These are phyloP conservation scores for Talaromyces stipitatus DNA, from an alignment of 495 filamentous ascomycete species.

Conservation along the genomic window DNA sequence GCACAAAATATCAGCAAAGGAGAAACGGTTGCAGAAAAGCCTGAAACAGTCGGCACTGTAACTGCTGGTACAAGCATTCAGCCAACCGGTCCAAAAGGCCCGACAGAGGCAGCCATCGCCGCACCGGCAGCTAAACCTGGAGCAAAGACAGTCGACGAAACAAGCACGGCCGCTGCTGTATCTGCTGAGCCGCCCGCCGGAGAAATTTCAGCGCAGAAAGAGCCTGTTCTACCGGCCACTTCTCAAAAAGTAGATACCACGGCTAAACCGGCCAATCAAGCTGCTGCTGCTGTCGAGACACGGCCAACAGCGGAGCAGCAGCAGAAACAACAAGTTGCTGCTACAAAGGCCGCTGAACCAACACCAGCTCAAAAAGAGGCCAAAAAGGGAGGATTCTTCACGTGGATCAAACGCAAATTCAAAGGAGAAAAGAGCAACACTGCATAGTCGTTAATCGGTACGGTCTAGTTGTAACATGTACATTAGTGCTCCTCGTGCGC, in stretches of 20 bases:
- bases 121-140: background rate
- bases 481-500: background rate
- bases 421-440: conserved; percentile 13
- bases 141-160: background rate
- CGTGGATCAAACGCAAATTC: conserved; percentile 25
- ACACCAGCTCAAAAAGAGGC: background rate
- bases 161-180: background rate
- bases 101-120: background rate
- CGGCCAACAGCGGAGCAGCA: background rate
- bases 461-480: background rate
- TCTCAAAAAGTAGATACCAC: background rate
- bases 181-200: conserved; percentile 6
- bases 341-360: background rate
- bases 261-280: background rate
- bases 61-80: background rate
- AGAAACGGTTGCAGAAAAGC: background rate
- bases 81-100: background rate
- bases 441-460: conserved; percentile 9
- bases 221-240: background rate
- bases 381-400: conserved; percentile 16
- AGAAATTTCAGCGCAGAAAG: conserved; percentile 4
- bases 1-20: background rate
- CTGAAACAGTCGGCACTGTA: background rate
- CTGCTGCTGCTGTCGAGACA: background rate
- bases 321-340: background rate